Evolutionary conservation across 176 grass and related monocot species (phyloP), one percentile per base, ranked within the genome.

Genomic region (Zea mays): DNA sequence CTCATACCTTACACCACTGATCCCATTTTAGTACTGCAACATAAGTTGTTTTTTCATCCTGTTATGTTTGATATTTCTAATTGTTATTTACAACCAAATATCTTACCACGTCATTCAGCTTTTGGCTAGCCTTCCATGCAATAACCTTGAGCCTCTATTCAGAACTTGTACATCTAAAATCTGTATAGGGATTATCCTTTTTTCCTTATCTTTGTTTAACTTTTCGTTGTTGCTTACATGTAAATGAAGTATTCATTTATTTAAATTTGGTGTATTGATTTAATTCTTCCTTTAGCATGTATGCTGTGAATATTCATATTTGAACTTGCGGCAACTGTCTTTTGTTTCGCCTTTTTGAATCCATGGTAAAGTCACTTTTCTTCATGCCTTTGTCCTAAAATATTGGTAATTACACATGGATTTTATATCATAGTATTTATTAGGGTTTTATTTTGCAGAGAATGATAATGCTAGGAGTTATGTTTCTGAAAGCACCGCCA

Each of bases 391-490:
- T 79, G 60, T 62, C 41, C 36, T 71, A 55, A 49, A 65, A 49
- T 48, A 16, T 74, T 41, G 50, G 13, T 79, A 69, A 10, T 48
- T 69, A 55, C 12, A 75, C 14, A 63, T 82, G 5, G 21, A 14
- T 79, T 85, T 69, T 47, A 35, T 65, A 67, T 55, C 13, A 55
- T 65, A 55, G 11, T 83, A 52, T 78, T 82, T 17, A 85, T 81
- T 40, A 52, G 19, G 65, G 67, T 15, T 54, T 71, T 27, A 4
- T 71, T 86, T 91, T 73, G 17, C 80, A 93, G 86, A 89, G 19
- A 87, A 49, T 77, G 81, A 82, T 81, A 67, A 62, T 20, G 62
- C 67, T 10, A 77, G 49, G 58, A 82, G 67, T 85, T 66, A 85
- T 12, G 36, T 82, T 80, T 45, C 83, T 50, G 81, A 84, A 50